Base-by-base conservation (phyloP, 1,139 yeast genomes). In the Barnettozyma hawaiiensis region DNA sequence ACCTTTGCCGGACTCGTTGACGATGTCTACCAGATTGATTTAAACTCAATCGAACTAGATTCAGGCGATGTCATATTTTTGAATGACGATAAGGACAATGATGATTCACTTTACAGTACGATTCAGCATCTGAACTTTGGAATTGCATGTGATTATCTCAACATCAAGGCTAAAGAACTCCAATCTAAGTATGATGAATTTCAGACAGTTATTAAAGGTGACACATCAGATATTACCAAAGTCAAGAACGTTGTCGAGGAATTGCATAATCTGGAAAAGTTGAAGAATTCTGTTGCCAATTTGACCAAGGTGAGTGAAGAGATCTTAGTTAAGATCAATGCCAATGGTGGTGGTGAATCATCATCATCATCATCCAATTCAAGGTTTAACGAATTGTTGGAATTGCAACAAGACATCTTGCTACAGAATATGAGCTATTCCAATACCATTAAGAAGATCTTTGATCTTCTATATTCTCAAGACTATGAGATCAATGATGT, bases 1-100 rank as follows among this genome's bases (percentile, higher is more conserved):
- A 85, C 87, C 2, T 92, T 90, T 58, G 73, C 77, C 28, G 98
- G 98, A 0, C 67, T 92, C 12, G 68, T 89, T 19, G 90, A 86
- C 58, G 96, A 89, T 57, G 62, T 80, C 20, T 71, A 79, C 53
- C 76, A 74, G 4, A 65, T 78, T 6, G 67, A 75, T 3, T 63
- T 79, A 23, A 75, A 76, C 41, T 66, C 71, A 35, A 67, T 76
- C 9, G 64, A 67, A 22, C 52, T 73, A 6, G 54, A 55, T 15
- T 55, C 37, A 7, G 23, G 53, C 3, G 59, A 59, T n/a, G 57
- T 53, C 5, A 41, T 54, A 2, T 46, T 49, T 5, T 42, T 61
- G 8, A 52, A 51, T 11, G 45, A 45, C 23, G 43, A 41, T n/a
- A 45, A 39, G 9, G 43, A 42, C 12, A 28, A 42, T 19, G 21